These are phyloP conservation scores for Thalassiosira mediterranea DNA, from an alignment of 352 stramenopile species.

Conservation along the genomic window DNA sequence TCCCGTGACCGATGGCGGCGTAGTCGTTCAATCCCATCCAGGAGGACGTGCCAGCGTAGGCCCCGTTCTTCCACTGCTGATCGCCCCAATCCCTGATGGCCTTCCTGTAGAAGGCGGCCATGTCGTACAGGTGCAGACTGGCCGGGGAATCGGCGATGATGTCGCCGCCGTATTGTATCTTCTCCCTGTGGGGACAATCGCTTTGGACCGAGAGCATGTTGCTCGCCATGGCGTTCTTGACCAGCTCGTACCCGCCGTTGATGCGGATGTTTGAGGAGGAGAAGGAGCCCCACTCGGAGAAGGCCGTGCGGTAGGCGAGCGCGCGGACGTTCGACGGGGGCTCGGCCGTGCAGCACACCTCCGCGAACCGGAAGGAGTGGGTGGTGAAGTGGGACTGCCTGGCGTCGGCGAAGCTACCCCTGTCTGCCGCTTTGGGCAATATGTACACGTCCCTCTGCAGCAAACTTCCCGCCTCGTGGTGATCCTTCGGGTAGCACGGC, in stretches of 20 bases:
- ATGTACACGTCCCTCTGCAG: conserved; percentile 61
- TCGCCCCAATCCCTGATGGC: conserved; percentile 42
- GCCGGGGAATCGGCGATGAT: conserved; percentile 49
- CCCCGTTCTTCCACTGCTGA: conserved; percentile 57
- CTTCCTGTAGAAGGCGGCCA: conserved; percentile 62
- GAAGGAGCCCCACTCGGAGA: conserved; percentile 54
- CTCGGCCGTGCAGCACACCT: conserved; percentile 51
- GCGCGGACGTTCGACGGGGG: conserved; percentile 37
- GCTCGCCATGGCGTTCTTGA: conserved; percentile 52
- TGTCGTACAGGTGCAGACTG: conserved; percentile 56
- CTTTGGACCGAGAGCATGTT: conserved; percentile 64
- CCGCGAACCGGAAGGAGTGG: conserved; percentile 53
- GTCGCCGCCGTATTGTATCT: conserved; percentile 67
- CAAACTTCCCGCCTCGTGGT: conserved; percentile 42
- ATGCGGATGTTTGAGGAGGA: conserved; percentile 46
- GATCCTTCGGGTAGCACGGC: conserved; percentile 57
- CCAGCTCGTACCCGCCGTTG: conserved; percentile 60
- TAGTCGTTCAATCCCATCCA: conserved; percentile 59
- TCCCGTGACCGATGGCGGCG: conserved; percentile 38
- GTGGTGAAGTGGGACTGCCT: conserved; percentile 63
- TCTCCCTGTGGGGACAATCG: conserved; percentile 70
- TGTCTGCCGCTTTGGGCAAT: conserved; percentile 28
- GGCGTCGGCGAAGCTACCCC: conserved; percentile 44
- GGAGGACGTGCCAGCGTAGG: conserved; percentile 48
- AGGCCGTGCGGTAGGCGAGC: conserved; percentile 48